Evolutionary conservation across 2,329 filamentous ascomycete species (phyloP).

Genomic region (Samsoniella hepiali): DNA sequence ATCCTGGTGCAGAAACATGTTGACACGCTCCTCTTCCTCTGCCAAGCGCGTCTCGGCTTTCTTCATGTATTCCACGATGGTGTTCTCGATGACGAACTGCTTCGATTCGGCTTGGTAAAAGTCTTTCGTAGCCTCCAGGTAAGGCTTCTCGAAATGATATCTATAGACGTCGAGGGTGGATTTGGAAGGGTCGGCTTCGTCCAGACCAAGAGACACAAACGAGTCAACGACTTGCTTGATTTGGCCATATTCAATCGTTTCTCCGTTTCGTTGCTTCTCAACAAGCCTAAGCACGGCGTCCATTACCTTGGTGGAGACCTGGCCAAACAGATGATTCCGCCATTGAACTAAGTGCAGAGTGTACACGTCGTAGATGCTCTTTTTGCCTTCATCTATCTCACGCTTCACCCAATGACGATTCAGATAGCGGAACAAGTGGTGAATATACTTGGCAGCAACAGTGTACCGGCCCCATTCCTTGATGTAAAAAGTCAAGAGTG

Average conservation of each 20-base stretch:
- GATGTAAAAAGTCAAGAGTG: conserved; percentile 88
- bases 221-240: conserved; percentile 97
- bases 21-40: conserved; percentile 92
- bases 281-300: conserved; percentile 89
- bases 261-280: conserved; percentile 94
- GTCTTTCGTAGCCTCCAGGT: conserved; percentile 74
- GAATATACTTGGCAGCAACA: conserved; percentile 92
- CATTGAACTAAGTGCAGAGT: conserved; percentile 94
- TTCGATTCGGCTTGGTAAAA: conserved; percentile 94
- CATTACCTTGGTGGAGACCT: conserved; percentile 88
- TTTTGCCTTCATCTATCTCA: conserved; percentile 98
- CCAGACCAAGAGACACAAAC: conserved; percentile 89
- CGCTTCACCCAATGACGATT: conserved; percentile 99
- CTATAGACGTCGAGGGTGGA: conserved; percentile 95
- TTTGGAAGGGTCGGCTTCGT: conserved; percentile 89
- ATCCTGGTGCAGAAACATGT: conserved; percentile 86
- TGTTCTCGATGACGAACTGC: conserved; percentile 93
- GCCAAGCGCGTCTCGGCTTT: conserved; percentile 87
- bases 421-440: conserved; percentile 92
- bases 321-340: conserved; percentile 85
- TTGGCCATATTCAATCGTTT: conserved; percentile 95
- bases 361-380: conserved; percentile 97
- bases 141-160: conserved; percentile 87
- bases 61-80: conserved; percentile 99
- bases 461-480: conserved; percentile 96